Evolutionary conservation across 345 rosid species (phyloP).

Genomic region (Gossypium australe): DNA sequence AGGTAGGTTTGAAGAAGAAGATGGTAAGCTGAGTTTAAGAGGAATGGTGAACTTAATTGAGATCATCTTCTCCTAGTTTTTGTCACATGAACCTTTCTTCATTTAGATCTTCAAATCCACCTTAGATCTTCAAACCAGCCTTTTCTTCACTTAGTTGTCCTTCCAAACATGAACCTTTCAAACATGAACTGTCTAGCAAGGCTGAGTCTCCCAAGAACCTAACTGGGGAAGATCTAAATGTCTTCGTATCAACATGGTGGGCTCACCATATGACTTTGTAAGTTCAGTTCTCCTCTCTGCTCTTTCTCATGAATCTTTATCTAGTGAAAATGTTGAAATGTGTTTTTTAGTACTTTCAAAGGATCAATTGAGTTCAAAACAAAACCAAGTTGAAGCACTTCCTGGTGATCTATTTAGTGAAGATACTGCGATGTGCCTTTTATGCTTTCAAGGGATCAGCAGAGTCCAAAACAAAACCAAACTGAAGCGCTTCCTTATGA

Average conservation of each 20-base stretch:
- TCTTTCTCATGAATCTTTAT: neutral
- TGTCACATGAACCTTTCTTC: slow-evolving; percentile 4
- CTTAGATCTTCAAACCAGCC: neutral
- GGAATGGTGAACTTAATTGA: no score
- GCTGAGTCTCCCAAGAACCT: slow-evolving; percentile 18
- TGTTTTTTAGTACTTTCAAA: slow-evolving; percentile 44
- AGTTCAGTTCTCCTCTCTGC: slow-evolving; percentile 15
- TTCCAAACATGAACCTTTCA: neutral
- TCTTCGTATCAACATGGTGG: neutral
- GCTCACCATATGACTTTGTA: slow-evolving; percentile 20
- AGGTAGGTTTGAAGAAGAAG: neutral
- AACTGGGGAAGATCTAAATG: slow-evolving; percentile 26
- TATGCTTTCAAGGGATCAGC: slow-evolving; percentile 43
- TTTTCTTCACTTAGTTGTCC: neutral
- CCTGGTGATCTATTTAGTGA: neutral
- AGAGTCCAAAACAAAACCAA: slow-evolving; percentile 18
- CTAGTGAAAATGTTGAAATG: slow-evolving; percentile 27
- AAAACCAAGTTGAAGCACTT: neutral
- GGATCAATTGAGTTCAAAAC: slow-evolving; percentile 25
- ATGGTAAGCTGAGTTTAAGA: no score
- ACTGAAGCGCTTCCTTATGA: neutral
- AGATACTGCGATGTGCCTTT: slow-evolving; percentile 35
- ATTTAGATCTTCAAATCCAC: slow-evolving; percentile 13
- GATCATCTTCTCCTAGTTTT: no score
- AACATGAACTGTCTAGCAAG: neutral